Evolutionary conservation across 2,329 filamentous ascomycete genomes (phyloP), one percentile per base, ranked within the genome.

Genomic region (Penicillium sp.): DNA sequence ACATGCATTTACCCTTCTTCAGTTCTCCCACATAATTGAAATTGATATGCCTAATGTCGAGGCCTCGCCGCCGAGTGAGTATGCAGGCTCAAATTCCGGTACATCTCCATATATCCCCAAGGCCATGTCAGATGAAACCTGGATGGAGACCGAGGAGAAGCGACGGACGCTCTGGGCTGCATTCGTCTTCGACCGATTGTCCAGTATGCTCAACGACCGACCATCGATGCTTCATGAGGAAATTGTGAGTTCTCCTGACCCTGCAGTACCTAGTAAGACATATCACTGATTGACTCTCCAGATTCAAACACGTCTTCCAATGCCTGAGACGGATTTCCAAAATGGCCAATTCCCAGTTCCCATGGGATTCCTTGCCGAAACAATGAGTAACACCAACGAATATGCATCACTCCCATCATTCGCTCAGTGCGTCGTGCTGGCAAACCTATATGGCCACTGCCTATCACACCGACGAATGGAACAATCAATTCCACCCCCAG

Each of bases 141-240:
- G 45, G 45, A 26, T 48, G 23, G 26, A 54, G 23, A 47, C 35
- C 8, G 51, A 54, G 14, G 51, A 54, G 35, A 49, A 46, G 40
- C 27, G 53, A 14, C 35, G 53, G 40, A 48, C 41, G 2, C 26
- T 55, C 6, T 55, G 53, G 53, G 29, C 44, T 11, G 53, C 53
- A 35, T 55, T 48, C 25, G 49, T 46, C 7, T 41, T 55, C n/a
- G 53, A 55, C 37, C 35, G 53, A 37, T 41, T 55, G 9, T 26
- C 44, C 14, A 55, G 49, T 27, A 48, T 46, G 53, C 44, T 46
- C 20, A 51, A 52, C 20, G 48, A 55, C n/a, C 44, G 53, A 20
- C 53, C 53, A 1, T 11, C 33, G 12, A 55, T 47, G 20, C 53
- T 55, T 1, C 33, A 55, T 9, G 53, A 55, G 49, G 45, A 54